Conservation (phyloP, 140 eudicot genomes). For the Oenanthe javanica region DNA sequence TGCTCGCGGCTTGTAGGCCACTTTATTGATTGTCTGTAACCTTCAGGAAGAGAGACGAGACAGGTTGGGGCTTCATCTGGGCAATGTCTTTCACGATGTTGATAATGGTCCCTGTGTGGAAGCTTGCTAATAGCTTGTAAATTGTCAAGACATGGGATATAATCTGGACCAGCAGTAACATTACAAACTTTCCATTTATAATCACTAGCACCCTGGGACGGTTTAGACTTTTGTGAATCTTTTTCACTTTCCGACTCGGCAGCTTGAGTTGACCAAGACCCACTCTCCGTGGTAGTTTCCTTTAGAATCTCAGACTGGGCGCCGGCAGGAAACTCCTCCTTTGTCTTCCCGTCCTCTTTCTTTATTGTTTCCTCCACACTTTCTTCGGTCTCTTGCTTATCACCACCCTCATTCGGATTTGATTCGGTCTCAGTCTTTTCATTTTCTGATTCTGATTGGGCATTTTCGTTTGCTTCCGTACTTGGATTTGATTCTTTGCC, state of each 20-base stretch:
- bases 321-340: conserved; percentile 29
- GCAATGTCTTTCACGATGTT: conserved; percentile 70
- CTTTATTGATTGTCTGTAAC: conserved; percentile 40
- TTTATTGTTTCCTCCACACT: conserved; percentile 21
- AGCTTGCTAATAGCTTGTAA: conserved; percentile 52
- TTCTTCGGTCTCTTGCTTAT: conserved; percentile 2
- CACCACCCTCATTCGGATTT: conserved; percentile 14
- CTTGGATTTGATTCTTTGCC: conserved; percentile 13
- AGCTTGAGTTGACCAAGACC: conserved; percentile 50
- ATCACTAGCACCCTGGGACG: conserved; percentile 9
- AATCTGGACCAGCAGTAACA: conserved; percentile 60
- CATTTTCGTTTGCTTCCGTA: conserved; percentile 16
- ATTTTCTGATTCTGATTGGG: conserved; percentile 22
- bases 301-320: conserved; percentile 48
- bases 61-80: conserved; percentile 64
- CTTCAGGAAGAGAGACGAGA: conserved; percentile 62
- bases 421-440: conserved; percentile 25
- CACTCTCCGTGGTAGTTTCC: conserved; percentile 39
- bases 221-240: conserved; percentile 20
- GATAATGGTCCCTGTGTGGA: conserved; percentile 40
- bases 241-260: conserved; percentile 52
- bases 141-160: conserved; percentile 68
- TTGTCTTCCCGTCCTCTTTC: conserved; percentile 29
- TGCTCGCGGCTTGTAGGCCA: conserved; percentile 77
- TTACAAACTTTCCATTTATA: conserved; percentile 57